Conservation (phyloP, 163 green algal species). For the Dunaliella salina region DNA sequence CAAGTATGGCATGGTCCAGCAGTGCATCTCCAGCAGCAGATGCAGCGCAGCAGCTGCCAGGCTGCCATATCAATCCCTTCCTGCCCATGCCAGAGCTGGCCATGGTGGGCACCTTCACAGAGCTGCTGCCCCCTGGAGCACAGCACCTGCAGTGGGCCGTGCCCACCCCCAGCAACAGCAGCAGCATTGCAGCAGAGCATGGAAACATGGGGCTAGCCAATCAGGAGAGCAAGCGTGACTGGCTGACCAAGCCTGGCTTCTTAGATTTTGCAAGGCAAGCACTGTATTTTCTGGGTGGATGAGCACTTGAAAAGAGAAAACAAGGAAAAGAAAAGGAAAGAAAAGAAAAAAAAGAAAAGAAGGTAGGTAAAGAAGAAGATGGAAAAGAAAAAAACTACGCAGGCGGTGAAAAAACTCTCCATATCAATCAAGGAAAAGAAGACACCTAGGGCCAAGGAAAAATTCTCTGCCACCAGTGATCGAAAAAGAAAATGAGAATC, state of each 20-base stretch:
- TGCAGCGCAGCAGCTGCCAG: background rate
- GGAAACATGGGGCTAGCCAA: slow-evolving; percentile 42
- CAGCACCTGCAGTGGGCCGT: slow-evolving; percentile 47
- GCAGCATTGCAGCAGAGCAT: slow-evolving; percentile 17
- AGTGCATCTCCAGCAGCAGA: slow-evolving; percentile 26
- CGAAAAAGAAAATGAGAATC: too few relatives aligned
- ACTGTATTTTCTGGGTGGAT: too few relatives aligned
- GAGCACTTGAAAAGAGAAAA: too few relatives aligned
- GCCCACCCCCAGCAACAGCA: slow-evolving; percentile 9
- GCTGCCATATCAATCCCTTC: slow-evolving; percentile 43
- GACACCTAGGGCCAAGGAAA: too few relatives aligned
- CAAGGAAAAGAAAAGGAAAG: too few relatives aligned
- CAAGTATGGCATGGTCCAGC: slow-evolving; percentile 43
- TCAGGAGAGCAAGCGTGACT: slow-evolving; percentile 25
- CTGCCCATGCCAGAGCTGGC: background rate
- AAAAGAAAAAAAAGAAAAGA: too few relatives aligned
- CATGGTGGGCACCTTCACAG: slow-evolving; percentile 36
- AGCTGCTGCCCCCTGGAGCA: slow-evolving; percentile 22
- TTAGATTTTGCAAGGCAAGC: slow-evolving; percentile 6
- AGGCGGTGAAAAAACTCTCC: too few relatives aligned
- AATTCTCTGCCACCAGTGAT: too few relatives aligned
- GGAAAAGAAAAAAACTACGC: too few relatives aligned
- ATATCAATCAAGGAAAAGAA: too few relatives aligned
- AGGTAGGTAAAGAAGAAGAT: too few relatives aligned
- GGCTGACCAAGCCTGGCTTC: slow-evolving; percentile 44